Evolutionary conservation across 179 eudicot genomes (phyloP).

Genomic region (Patellifolia procumbens): DNA sequence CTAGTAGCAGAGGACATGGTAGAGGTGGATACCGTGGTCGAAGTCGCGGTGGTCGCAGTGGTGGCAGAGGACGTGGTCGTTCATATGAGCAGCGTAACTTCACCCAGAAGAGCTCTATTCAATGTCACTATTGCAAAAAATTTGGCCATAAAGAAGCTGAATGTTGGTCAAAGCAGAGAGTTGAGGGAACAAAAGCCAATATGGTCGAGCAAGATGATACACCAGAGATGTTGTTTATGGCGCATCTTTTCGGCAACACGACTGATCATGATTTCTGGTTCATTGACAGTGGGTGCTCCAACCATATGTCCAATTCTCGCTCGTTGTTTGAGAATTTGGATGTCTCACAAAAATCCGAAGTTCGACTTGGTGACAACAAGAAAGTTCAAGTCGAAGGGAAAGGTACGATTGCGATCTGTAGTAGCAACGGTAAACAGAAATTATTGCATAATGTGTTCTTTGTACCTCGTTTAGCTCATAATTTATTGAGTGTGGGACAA

Average conservation of each 20-base stretch:
- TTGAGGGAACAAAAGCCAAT: no score
- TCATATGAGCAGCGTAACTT: constrained; percentile 12
- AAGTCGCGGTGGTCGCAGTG: no score
- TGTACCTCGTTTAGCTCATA: constrained; percentile 1
- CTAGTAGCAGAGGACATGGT: neutral
- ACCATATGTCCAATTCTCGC: no score
- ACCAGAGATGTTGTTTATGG: neutral
- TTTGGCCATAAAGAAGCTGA: no score
- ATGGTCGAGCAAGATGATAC: neutral
- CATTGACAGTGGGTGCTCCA: constrained; percentile 20
- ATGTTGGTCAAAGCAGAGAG: no score
- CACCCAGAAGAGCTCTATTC: no score
- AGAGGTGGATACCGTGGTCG: no score
- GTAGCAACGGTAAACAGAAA: constrained; percentile 16
- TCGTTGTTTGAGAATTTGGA: no score
- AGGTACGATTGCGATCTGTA: constrained; percentile 16
- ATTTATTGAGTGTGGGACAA: no score
- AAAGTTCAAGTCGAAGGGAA: constrained; percentile 22
- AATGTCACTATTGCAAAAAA: no score
- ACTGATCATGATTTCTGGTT: no score
- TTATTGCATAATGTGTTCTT: constrained; percentile 1
- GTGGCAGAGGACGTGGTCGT: neutral
- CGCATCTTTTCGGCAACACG: neutral
- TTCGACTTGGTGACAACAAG: constrained; percentile 28
- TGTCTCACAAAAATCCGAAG: constrained; percentile 12